Base-by-base conservation (phyloP, 306 rosid genomes). In the Elaeagnus macrophylla region DNA sequence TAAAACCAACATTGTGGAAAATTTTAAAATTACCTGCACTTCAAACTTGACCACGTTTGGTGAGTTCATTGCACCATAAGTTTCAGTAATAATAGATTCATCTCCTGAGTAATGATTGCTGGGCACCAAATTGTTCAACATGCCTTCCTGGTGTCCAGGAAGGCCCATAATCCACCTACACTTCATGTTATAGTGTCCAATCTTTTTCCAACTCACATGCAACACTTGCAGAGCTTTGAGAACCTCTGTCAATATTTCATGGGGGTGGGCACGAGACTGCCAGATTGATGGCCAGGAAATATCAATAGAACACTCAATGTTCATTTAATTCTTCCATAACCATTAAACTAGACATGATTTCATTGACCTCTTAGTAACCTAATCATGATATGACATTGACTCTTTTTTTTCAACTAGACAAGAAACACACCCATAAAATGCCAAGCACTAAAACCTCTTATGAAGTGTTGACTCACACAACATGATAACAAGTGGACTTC, bases 171-270 rank as follows among this genome's bases (percentile, higher is more conserved):
- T 64, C 90, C 95, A 87, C 76, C 84, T 75, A 65, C 97, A 90
- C 76, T 90, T 91, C 96, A 91, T 86, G 76, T 84, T 91, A 81
- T 91, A 91, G n/a, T n/a, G n/a, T n/a, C n/a, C n/a, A n/a, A n/a
- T n/a, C n/a, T n/a, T n/a, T n/a, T n/a, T n/a, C n/a, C 97, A 91
- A 54, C 83, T 63, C 53, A 91, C 97, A 64, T 61, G 81, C 53
- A 91, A 72, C 70, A 70, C 95, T 86, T 82, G 95, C 68, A 91
- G 66, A 61, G 95, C 95, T 76, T 76, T 84, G 44, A 91, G 95
- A 63, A 91, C 97, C 80, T 86, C 95, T 0, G 81, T 72, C 97
- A 91, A 86, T 77, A 91, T 86, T 65, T 83, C 96, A 48, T 94
- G 94, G 39, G 97, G 97, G 67, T 83, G 85, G 37, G 95, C 95